Evolutionary conservation across 23 red algal species (phyloP), one percentile per base, ranked within the genome.

Genomic region (Porphyridium purpureum): DNA sequence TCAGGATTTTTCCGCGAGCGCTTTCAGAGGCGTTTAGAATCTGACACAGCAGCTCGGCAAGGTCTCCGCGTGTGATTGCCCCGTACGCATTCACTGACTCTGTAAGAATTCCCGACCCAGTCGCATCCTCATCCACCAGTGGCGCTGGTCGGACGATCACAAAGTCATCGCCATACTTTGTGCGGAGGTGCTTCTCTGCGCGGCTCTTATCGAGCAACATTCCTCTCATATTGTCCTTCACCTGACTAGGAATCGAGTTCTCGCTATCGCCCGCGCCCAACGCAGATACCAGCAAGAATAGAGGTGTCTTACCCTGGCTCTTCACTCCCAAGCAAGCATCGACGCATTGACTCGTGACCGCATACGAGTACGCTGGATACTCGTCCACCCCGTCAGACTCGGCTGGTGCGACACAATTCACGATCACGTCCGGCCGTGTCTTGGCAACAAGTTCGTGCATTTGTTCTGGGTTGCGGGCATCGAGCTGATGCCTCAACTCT

Each of bases 21-120:
- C 29, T 65, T 32, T 76, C 65, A 22, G 71, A 80, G n/a, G n/a
- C 31, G 24, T 62, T 49, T n/a, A n/a, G n/a, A 7, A 70, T 49
- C 14, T 66, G 35, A 4, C 62, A 33, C 26, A 94, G 50, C 11
- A 78, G 63, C 8, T 31, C 57, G n/a, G 80, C 87, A 22, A 94
- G 21, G 35, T 70, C 77, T 23, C 34, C 36, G 17, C 74, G 57
- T 21, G 70, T 55, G 7, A 94, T 83, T 34, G 60, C 66, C 5
- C 87, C 87, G 40, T 83, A 94, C 9, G 69, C 72, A 21, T 33
- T 55, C 4, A 59, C 48, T n/a, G 47, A 53, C 29, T 84, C 87
- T 21, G 76, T 94, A 20, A 69, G 51, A 26, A 77, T 62, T 26
- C 69, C 59, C 15, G 31, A 27, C 36, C 79, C 72, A 7, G 59